These are phyloP conservation scores for Orbilia ellipsospora DNA, from an alignment of 2,329 filamentous ascomycete species.

Conservation along the genomic window DNA sequence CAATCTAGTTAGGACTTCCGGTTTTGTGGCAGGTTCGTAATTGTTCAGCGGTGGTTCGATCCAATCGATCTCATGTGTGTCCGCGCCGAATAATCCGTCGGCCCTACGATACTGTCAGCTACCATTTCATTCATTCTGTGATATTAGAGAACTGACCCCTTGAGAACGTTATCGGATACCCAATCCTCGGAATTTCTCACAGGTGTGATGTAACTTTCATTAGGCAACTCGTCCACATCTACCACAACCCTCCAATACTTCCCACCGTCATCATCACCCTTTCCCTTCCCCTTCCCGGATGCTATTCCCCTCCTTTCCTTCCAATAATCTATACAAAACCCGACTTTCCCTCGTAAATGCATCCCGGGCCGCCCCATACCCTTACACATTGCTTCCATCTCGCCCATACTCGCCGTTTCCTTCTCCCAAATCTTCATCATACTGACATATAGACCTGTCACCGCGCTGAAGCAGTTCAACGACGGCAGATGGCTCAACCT, in stretches of 20 bases:
- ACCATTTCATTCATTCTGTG: background rate
- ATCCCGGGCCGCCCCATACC: conserved; percentile 77
- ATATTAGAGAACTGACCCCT: conserved; percentile 27
- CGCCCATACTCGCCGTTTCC: conserved; percentile 72
- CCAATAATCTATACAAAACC: conserved; percentile 82
- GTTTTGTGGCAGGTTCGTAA: conserved; percentile 54
- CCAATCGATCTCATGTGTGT: conserved; percentile 57
- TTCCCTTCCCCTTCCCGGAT: conserved; percentile 59
- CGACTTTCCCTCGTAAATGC: conserved; percentile 75
- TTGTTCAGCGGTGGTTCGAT: conserved; percentile 59
- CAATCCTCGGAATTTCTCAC: conserved; percentile 78
- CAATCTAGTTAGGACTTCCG: conserved; percentile 35
- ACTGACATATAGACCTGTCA: conserved; percentile 78
- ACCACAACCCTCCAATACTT: conserved; percentile 75
- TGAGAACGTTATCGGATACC: conserved; percentile 76
- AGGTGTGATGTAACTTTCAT: conserved; percentile 68
- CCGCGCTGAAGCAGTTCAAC: conserved; percentile 80
- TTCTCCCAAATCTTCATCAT: conserved; percentile 76
- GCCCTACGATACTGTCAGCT: conserved; percentile 23
- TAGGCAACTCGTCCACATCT: conserved; percentile 66
- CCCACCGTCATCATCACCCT: conserved; percentile 63
- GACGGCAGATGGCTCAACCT: conserved; percentile 75
- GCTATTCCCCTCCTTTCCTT: conserved; percentile 70
- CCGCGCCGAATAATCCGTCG: conserved; percentile 36
- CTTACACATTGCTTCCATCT: conserved; percentile 73